Conservation (phyloP, 2,329 filamentous ascomycete genomes). For the Fragosphaeria purpurea region DNA sequence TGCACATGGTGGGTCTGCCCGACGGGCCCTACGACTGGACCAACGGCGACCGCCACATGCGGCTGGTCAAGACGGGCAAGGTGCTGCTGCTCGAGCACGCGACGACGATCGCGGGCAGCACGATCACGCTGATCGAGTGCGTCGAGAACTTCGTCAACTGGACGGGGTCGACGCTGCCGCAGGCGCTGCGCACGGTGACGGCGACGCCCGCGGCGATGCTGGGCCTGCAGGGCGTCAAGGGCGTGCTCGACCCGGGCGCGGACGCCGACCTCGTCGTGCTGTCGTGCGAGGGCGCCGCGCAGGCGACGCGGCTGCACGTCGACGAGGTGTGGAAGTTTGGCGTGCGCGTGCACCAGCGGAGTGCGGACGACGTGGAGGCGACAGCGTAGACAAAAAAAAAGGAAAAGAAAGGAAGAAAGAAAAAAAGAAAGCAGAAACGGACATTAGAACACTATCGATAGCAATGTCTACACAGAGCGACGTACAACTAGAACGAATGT, state of each 20-base stretch:
- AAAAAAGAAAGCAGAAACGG: too few species aligned
- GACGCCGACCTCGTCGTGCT: slow-evolving; percentile 63
- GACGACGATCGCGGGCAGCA: slow-evolving; percentile 66
- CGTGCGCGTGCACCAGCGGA: slow-evolving; percentile 29
- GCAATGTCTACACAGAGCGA: too few species aligned
- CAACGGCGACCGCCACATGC: slow-evolving; percentile 52
- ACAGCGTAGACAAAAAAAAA: too few species aligned
- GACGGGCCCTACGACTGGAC: slow-evolving; percentile 83
- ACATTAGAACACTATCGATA: too few species aligned
- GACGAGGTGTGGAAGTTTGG: slow-evolving; percentile 78
- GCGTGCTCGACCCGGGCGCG: slow-evolving; percentile 50
- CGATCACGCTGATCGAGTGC: slow-evolving; percentile 68
- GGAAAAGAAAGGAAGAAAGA: too few species aligned
- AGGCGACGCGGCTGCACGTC: slow-evolving; percentile 42
- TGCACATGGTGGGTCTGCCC: slow-evolving; percentile 74
- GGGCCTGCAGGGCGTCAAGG: slow-evolving; percentile 57
- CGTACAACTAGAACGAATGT: too few species aligned
- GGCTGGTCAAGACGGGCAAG: slow-evolving; percentile 60
- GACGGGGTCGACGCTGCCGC: slow-evolving; percentile 57
- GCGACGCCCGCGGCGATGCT: slow-evolving; percentile 69
- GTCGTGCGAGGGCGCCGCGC: slow-evolving; percentile 32
- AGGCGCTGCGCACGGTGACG: slow-evolving; percentile 64
- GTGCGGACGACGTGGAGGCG: too few species aligned
- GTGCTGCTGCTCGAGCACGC: slow-evolving; percentile 69
- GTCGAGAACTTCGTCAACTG: slow-evolving; percentile 72